Evolutionary conservation across 2,329 filamentous ascomycete species (phyloP).

Genomic region (Phyllosticta citrichinensis): DNA sequence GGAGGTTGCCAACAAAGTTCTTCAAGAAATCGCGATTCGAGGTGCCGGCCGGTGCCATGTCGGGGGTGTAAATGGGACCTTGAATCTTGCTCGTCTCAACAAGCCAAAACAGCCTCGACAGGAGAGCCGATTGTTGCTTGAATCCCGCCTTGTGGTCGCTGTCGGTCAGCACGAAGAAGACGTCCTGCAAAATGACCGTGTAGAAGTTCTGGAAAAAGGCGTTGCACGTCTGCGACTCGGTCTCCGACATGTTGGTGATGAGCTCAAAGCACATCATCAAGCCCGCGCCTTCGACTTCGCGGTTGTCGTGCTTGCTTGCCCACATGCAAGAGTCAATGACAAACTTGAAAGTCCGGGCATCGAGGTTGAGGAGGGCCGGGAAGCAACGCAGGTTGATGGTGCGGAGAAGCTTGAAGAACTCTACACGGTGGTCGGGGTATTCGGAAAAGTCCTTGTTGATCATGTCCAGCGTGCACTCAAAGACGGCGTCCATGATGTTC

Average conservation of each 20-base stretch:
- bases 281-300: conserved; percentile 90
- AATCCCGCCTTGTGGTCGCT: conserved; percentile 98
- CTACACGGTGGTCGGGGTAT: conserved; percentile 96
- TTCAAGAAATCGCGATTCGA: conserved; percentile 84
- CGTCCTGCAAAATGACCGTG: conserved; percentile 87
- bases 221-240: conserved; percentile 74
- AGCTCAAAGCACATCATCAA: conserved; percentile 97
- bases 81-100: conserved; percentile 84
- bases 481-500: conserved; percentile 95
- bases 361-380: conserved; percentile 84
- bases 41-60: conserved; percentile 74
- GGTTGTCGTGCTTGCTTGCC: conserved; percentile 99
- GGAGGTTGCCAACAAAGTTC: conserved; percentile 73
- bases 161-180: conserved; percentile 96
- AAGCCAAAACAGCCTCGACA: conserved; percentile 94
- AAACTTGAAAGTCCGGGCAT: conserved; percentile 96
- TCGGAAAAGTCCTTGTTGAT: conserved; percentile 99
- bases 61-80: conserved; percentile 77
- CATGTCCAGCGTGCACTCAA: conserved; percentile 97
- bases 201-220: conserved; percentile 99
- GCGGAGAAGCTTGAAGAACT: conserved; percentile 94
- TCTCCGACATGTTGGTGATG: conserved; percentile 94
- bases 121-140: conserved; percentile 89
- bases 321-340: conserved; percentile 99
- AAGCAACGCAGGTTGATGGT: conserved; percentile 98